Percentiles rank a stretch among this genome's conserved stretches.
Evolutionary conservation across 805 yeast genomes (phyloP).

Genomic region (Cyberlindnera mrakii): DNA sequence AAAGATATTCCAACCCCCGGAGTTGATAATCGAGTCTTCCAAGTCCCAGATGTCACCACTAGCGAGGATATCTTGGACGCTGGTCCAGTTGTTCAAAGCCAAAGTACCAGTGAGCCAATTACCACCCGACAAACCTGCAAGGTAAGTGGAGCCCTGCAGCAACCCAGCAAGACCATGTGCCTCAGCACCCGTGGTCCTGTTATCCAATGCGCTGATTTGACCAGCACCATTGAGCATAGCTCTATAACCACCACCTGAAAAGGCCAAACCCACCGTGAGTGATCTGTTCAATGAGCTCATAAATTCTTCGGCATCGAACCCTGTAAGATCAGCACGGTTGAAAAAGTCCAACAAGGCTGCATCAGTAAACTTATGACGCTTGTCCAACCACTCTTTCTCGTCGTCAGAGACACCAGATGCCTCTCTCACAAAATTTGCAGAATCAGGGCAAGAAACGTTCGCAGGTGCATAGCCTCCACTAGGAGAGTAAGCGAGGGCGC

Average conservation of each 20-base stretch:
- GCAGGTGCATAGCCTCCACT: constrained; percentile 60
- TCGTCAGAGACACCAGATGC: constrained; percentile 42
- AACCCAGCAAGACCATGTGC: constrained; percentile 64
- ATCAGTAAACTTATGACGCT: constrained; percentile 27
- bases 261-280: constrained; percentile 55
- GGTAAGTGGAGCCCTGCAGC: constrained; percentile 60
- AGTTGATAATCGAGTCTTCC: constrained; percentile 49
- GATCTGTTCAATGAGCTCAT: constrained; percentile 30
- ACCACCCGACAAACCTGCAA: constrained; percentile 79
- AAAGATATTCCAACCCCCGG: constrained; percentile 57
- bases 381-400: constrained; percentile 53
- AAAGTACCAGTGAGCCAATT: constrained; percentile 73
- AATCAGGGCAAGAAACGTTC: constrained; percentile 44
- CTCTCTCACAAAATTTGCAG: constrained; percentile 30
- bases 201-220: constrained; percentile 68
- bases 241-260: constrained; percentile 87
- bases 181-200: constrained; percentile 50
- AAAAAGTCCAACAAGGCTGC: constrained; percentile 26
- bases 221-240: constrained; percentile 88
- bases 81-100: constrained; percentile 45
- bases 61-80: constrained; percentile 9
- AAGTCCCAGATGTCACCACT: constrained; percentile 11
- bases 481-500: constrained; percentile 42
- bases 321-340: constrained; percentile 41
- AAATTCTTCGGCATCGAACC: constrained; percentile 36